Evolutionary conservation across 768 basidiomycete genomes (phyloP), one percentile per base, ranked within the genome.

Genomic region (Lactarius vividus): DNA sequence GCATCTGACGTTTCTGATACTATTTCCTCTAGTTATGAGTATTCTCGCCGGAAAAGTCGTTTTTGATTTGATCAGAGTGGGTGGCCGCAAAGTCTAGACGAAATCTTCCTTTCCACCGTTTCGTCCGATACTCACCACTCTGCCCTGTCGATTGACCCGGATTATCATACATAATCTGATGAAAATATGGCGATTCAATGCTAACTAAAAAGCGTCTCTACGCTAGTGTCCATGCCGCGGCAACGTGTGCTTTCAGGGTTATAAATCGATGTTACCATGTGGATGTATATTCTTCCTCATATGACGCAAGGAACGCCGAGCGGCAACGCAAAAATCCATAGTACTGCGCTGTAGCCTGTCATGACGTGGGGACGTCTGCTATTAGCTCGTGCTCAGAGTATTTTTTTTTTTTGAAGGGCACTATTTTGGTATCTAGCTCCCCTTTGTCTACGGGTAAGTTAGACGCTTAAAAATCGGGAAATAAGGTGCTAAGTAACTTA

Each of bases 31-130:
- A 69, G 68, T 20, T 53, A 55, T 68, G 13, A 1, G 0, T 7
- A 0, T 44, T 26, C 28, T 53, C 13, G 55, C 68, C 7, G 66
- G 57, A 28, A 69, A 69, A 20, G 58, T 57, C 40, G 61, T 57
- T 23, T 53, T 23, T 26, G 66, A 68, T 37, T 37, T 60, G 29
- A 16, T 69, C 23, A 63, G 9, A n/a, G 66, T 1, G 33, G 58
- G 44, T 57, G n/a, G n/a, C n/a, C n/a, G n/a, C n/a, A n/a, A n/a
- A n/a, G n/a, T 68, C 35, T 69, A 40, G 59, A 11, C 39, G 52
- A 20, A 18, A 18, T 16, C 53, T 18, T 54, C 0, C 28, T 20
- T 54, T 15, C 26, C 53, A 20, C n/a, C 28, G 9, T 49, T 13
- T 52, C 26, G 16, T 52, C 26, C 49, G 26, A 52, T 26, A 23